These are phyloP conservation scores for Neonectria faginata DNA, from an alignment of 2,329 filamentous ascomycete genomes.

Conservation along the genomic window DNA sequence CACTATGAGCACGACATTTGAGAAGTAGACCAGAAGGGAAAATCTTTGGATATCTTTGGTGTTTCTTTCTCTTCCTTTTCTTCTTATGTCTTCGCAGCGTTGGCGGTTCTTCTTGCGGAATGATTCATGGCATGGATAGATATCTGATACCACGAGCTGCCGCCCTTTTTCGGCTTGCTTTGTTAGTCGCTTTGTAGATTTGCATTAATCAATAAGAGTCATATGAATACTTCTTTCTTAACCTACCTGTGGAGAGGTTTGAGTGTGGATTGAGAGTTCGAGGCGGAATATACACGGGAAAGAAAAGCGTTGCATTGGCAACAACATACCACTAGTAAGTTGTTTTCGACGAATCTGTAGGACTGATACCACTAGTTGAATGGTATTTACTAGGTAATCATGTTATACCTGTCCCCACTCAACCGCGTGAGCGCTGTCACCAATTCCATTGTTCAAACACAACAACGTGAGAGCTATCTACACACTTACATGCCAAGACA, in stretches of 20 bases:
- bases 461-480: not conserved
- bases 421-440: not conserved
- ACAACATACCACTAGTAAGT: not conserved
- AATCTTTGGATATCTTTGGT: not conserved
- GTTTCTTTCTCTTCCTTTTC: not conserved
- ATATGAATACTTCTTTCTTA: not conserved
- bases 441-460: not conserved
- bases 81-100: slow-evolving; percentile 5
- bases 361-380: not conserved
- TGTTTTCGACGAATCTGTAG: not conserved
- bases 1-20: slow-evolving; percentile 47
- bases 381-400: not conserved
- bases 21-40: slow-evolving; percentile 43
- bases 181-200: not conserved
- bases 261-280: no score
- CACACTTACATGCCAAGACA: not conserved
- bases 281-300: not conserved
- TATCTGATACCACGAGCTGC: slow-evolving; percentile 24
- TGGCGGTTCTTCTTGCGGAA: slow-evolving; percentile 14
- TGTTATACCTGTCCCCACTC: not conserved
- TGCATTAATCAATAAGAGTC: slow-evolving; percentile 7
- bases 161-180: slow-evolving; percentile 5
- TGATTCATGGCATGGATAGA: slow-evolving; percentile 8
- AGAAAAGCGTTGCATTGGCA: not conserved
- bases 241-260: not conserved